Conservation (phyloP, 2,329 filamentous ascomycete species). For the Rutstroemia sp. region DNA sequence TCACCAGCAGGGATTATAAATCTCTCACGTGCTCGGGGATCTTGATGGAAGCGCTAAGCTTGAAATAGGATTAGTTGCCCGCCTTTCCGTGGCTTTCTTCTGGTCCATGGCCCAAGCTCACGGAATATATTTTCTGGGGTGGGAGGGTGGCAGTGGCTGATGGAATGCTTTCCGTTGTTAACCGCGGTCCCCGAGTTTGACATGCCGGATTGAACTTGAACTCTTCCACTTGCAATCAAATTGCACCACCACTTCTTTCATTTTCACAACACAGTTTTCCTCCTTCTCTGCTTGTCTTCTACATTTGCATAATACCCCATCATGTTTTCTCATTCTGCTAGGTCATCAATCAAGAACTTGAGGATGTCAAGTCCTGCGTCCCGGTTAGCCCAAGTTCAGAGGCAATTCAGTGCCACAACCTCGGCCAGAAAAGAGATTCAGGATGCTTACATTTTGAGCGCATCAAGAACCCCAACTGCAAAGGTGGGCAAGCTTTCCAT, state of each 20-base stretch:
- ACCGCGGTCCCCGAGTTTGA: background rate
- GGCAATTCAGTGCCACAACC: slow-evolving; percentile 45
- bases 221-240: background rate
- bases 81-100: background rate
- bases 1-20: background rate
- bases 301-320: slow-evolving; percentile 5
- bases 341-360: slow-evolving; percentile 18
- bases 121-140: background rate
- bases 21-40: background rate
- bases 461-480: slow-evolving; percentile 79
- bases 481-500: slow-evolving; percentile 49
- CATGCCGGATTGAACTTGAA: background rate
- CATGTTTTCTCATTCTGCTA: slow-evolving; percentile 28
- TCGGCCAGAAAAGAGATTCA: slow-evolving; percentile 58
- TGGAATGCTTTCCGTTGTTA: slow-evolving; percentile 2
- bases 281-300: background rate
- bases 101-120: background rate
- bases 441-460: slow-evolving; percentile 91
- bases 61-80: background rate
- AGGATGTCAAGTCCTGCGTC: slow-evolving; percentile 16
- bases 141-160: background rate
- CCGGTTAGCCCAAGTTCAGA: slow-evolving; percentile 38
- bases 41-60: background rate
- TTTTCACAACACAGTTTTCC: background rate
- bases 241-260: background rate